Conservation (phyloP, 768 basidiomycete genomes). For the Mycena metata region DNA sequence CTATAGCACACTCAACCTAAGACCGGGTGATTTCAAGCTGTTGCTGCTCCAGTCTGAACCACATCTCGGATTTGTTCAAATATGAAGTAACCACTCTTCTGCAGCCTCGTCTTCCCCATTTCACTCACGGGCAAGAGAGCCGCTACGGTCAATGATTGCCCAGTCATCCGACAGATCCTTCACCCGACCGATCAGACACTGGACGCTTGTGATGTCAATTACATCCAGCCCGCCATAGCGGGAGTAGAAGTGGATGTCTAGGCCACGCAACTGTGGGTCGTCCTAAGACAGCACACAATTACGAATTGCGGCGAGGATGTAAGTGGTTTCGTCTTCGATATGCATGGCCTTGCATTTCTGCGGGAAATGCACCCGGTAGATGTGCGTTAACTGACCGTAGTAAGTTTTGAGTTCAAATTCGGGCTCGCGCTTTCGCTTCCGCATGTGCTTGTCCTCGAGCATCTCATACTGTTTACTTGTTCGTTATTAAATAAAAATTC, state of each 20-base stretch:
- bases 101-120: neutral
- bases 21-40: neutral
- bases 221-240: slow-evolving; percentile 34
- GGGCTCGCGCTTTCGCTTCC: neutral
- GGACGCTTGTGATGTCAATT: slow-evolving; percentile 42
- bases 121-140: too few relatives aligned
- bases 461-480: slow-evolving; percentile 47
- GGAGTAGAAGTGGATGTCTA: slow-evolving; percentile 42
- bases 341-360: neutral
- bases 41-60: too few relatives aligned
- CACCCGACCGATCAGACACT: slow-evolving; percentile 43
- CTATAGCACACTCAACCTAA: too few relatives aligned
- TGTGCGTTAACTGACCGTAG: slow-evolving; percentile 50
- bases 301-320: slow-evolving; percentile 46
- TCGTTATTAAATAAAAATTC: slow-evolving; percentile 4
- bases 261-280: slow-evolving; percentile 15
- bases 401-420: slow-evolving; percentile 38
- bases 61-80: too few relatives aligned
- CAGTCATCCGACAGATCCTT: slow-evolving; percentile 20
- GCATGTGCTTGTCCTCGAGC: slow-evolving; percentile 46
- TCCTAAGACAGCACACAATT: slow-evolving; percentile 35
- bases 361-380: slow-evolving; percentile 42
- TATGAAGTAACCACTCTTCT: neutral
- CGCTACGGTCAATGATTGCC: slow-evolving; percentile 46
- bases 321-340: slow-evolving; percentile 19